phyloP scores from a whole-genome alignment of 768 basidiomycete species.

The Mycena indigotica region DNA sequence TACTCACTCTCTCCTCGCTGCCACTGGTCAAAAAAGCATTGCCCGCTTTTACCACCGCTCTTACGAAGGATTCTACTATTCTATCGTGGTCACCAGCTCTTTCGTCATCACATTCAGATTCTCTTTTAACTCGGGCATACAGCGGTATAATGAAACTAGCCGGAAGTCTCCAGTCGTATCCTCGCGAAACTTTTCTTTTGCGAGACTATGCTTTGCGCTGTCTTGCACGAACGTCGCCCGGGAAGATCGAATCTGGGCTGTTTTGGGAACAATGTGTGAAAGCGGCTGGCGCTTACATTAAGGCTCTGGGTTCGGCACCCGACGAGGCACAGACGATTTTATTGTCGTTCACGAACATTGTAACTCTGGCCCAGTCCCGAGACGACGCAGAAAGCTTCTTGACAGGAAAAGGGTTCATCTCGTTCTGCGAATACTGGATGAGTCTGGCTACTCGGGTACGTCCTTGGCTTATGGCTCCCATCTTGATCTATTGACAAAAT shows the following conservation, averaged over 20 bases:
- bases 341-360: constrained; percentile 44
- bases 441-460: constrained; percentile 65
- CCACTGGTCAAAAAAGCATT: constrained; percentile 14
- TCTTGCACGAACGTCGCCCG: constrained; percentile 46
- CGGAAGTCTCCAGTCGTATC: constrained; percentile 22
- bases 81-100: constrained; percentile 56
- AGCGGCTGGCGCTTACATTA: constrained; percentile 49
- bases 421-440: constrained; percentile 75
- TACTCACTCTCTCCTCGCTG: constrained; percentile 43
- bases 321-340: constrained; percentile 42
- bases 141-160: constrained; percentile 49
- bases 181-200: constrained; percentile 41
- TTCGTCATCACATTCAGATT: constrained; percentile 54
- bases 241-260: constrained; percentile 49
- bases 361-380: constrained; percentile 42
- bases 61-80: constrained; percentile 39
- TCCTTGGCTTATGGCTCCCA: constrained; percentile 15
- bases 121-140: constrained; percentile 62
- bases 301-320: constrained; percentile 28
- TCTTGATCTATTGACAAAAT: not conserved
- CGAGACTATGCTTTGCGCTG: constrained; percentile 50
- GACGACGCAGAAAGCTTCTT: constrained; percentile 43
- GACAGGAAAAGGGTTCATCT: constrained; percentile 54
- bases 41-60: constrained; percentile 32
- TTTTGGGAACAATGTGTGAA: constrained; percentile 75